These are phyloP conservation scores for Candida caryicola DNA, from an alignment of 805 yeast species.

Conservation along the genomic window DNA sequence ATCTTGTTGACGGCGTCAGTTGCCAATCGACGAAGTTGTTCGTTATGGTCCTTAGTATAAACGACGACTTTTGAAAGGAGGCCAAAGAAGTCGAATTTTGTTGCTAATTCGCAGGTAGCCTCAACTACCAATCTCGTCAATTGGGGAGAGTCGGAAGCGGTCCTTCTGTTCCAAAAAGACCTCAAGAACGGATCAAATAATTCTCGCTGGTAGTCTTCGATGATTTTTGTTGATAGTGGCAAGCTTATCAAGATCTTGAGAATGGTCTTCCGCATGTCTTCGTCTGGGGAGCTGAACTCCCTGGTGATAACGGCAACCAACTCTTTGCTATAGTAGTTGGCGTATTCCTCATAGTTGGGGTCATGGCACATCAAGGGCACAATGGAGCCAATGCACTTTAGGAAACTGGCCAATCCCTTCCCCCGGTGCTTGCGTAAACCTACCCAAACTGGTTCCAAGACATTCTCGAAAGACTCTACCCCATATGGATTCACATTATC, in stretches of 20 bases:
- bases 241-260: conserved; percentile 66
- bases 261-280: conserved; percentile 78
- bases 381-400: conserved; percentile 73
- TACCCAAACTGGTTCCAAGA: conserved; percentile 75
- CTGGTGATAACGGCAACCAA: conserved; percentile 63
- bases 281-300: conserved; percentile 80
- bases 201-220: conserved; percentile 47
- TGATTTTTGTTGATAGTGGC: conserved; percentile 57
- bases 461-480: conserved; percentile 75
- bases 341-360: conserved; percentile 58
- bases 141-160: conserved; percentile 61
- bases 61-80: conserved; percentile 56
- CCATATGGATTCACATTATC: conserved; percentile 86
- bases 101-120: conserved; percentile 65
- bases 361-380: conserved; percentile 77
- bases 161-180: conserved; percentile 78
- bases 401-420: conserved; percentile 66
- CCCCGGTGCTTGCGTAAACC: conserved; percentile 81
- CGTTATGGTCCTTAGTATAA: conserved; percentile 77
- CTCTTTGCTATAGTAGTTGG: conserved; percentile 73
- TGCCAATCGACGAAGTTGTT: conserved; percentile 74
- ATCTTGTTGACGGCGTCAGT: conserved; percentile 65
- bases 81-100: conserved; percentile 61
- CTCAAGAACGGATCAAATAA: conserved; percentile 62
- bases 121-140: conserved; percentile 61